phyloP scores from a whole-genome alignment of 306 rosid genomes.

The Trifolium repens region DNA sequence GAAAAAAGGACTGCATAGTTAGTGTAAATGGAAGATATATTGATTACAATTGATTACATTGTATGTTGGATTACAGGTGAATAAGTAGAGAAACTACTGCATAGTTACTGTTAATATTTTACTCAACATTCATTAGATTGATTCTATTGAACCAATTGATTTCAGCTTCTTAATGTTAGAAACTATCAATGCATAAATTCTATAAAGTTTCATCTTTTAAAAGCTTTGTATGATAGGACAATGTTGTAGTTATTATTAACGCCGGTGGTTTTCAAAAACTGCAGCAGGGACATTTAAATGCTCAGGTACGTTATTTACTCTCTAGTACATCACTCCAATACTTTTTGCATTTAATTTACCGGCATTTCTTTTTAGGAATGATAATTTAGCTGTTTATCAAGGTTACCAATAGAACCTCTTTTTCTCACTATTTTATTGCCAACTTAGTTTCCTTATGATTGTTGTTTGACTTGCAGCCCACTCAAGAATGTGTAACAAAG shows the following conservation, averaged over 20 bases:
- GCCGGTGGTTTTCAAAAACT: constrained; percentile 82
- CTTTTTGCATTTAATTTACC: background rate
- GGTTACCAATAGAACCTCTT: constrained; percentile 1
- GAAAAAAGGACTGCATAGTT: too few species aligned
- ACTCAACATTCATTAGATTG: too few species aligned
- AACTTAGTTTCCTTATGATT: constrained; percentile 11
- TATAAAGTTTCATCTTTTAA: too few species aligned
- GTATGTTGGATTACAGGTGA: too few species aligned
- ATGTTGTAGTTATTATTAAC: constrained; percentile 75
- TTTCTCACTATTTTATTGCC: background rate
- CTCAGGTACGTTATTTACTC: constrained; percentile 63
- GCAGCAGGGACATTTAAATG: constrained; percentile 72
- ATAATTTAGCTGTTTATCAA: background rate
- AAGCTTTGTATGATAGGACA: constrained; percentile 65
- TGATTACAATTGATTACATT: too few species aligned
- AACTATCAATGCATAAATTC: too few species aligned
- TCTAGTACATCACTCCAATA: background rate
- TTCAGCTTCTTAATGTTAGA: too few species aligned
- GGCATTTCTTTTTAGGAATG: background rate
- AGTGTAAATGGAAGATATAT: too few species aligned
- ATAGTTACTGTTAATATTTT: too few species aligned
- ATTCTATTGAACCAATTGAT: too few species aligned
- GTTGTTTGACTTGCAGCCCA: constrained; percentile 62
- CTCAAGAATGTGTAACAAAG: constrained; percentile 83
- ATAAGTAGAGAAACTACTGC: too few species aligned